Evolutionary conservation across 306 rosid species (phyloP).

Genomic region (Inga oerstediana): DNA sequence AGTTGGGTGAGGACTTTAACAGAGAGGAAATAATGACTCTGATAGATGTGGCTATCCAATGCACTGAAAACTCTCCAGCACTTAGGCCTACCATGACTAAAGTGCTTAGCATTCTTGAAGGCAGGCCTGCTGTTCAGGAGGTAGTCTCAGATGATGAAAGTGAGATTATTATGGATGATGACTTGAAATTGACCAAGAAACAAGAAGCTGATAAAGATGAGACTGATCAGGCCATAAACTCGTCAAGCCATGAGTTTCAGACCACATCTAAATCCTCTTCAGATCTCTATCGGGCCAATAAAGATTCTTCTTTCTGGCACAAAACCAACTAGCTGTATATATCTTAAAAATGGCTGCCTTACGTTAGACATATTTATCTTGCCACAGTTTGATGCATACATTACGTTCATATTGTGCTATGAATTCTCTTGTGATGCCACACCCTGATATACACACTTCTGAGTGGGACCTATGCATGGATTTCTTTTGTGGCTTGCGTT

Average conservation of each 20-base stretch:
- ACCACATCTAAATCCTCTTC: slow-evolving; percentile 17
- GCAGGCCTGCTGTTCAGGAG: slow-evolving; percentile 28
- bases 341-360: neutral
- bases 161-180: slow-evolving; percentile 26
- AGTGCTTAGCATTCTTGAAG: slow-evolving; percentile 27
- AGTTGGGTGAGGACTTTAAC: neutral
- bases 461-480: too few species aligned
- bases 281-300: neutral
- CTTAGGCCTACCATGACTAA: neutral
- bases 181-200: slow-evolving; percentile 19
- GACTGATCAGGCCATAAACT: neutral
- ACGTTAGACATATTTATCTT: neutral
- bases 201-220: neutral
- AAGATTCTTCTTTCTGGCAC: slow-evolving; percentile 2
- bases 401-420: too few species aligned
- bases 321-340: neutral
- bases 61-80: neutral
- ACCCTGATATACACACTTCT: too few species aligned
- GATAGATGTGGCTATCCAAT: neutral
- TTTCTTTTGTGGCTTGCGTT: too few species aligned
- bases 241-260: neutral
- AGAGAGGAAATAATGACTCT: neutral
- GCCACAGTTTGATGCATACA: too few species aligned
- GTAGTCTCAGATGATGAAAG: slow-evolving; percentile 28
- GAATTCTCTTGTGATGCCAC: too few species aligned